Conservation (phyloP, 371 early-diverging fungal genomes). For the Nematocida ironsii region DNA sequence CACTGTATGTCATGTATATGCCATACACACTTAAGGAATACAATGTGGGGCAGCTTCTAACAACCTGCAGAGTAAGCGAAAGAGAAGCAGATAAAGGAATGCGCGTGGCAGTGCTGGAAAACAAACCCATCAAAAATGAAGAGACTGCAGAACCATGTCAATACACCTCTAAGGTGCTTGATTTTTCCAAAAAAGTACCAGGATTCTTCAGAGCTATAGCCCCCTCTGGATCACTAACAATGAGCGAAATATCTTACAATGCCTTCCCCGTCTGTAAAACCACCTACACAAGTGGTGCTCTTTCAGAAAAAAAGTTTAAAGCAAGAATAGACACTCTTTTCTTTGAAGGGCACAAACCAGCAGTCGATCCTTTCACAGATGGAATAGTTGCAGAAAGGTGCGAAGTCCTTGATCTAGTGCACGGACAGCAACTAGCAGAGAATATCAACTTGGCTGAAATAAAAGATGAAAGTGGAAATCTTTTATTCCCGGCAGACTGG, state of each 20-base stretch:
- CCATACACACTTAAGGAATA: conserved; percentile 69
- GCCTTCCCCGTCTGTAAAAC: conserved; percentile 65
- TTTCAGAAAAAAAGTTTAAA: conserved; percentile 64
- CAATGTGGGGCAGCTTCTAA: conserved; percentile 67
- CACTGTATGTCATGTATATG: conserved; percentile 61
- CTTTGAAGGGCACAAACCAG: conserved; percentile 38
- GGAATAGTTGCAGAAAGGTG: conserved; percentile 32
- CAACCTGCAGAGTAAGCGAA: conserved; percentile 64
- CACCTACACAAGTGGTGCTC: conserved; percentile 65
- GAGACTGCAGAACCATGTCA: conserved; percentile 48
- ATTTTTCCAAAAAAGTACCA: conserved; percentile 66
- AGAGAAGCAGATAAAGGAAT: conserved; percentile 57
- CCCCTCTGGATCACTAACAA: conserved; percentile 63
- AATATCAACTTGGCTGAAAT: neutral
- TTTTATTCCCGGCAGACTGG: conserved; percentile 33
- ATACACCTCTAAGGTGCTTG: conserved; percentile 65
- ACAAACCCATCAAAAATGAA: conserved; percentile 46
- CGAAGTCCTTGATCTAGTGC: conserved; percentile 41
- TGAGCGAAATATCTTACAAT: conserved; percentile 69
- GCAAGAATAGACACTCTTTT: conserved; percentile 59
- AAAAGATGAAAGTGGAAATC: conserved; percentile 15
- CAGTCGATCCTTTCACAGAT: conserved; percentile 42
- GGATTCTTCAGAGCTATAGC: conserved; percentile 61
- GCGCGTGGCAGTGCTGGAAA: conserved; percentile 58
- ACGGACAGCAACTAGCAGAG: conserved; percentile 9